Base-by-base conservation (phyloP, 2,329 filamentous ascomycete species). In the Sporothrix sp. region DNA sequence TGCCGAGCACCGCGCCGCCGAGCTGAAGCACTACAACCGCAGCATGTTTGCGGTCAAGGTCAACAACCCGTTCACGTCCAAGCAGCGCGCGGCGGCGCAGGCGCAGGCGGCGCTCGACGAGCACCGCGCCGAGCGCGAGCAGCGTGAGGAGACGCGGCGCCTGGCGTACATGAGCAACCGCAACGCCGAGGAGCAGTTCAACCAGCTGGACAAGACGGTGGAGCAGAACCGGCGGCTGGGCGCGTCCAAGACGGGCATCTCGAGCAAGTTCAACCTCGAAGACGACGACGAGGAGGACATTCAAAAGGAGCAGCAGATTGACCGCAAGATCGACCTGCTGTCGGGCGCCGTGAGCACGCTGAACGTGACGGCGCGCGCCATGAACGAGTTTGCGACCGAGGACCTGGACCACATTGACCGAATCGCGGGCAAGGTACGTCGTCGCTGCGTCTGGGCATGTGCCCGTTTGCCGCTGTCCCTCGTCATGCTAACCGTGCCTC, bases 31-130 rank as follows among this genome's bases (percentile, higher is more conserved):
- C 1, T 72, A 94, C 45, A 95, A 96, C 67, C 75, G 84, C 56
- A 89, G 84, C 70, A 95, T 96, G 88, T 95, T 95, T 62, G 85
- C 87, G 5, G 78, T 90, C 20, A 84, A 89, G 61, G 82, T 90
- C 23, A 73, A 52, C 48, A 88, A 88, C 59, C 84, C 84, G 0
- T 87, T 95, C 63, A 93, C 86, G 0, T 80, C 79, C 13, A 80
- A 78, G 55, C 77, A 75, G 57, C 77, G 83, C 39, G 76, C 75
- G 25, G 72, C 74, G 50, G 79, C 78, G 52, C 76, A 79, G 36
- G 86, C 93, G 57, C 73, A 83, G 46, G 74, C 79, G 50, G 76
- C 86, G 39, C 71, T 94, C 61, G 79, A 84, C 40, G 82, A 82
- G 52, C 79, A 86, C 59, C 76, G 82, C 30, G 63, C 73, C 52